Evolutionary conservation across 768 basidiomycete species (phyloP).

Genomic region (Naganishia friedmannii): DNA sequence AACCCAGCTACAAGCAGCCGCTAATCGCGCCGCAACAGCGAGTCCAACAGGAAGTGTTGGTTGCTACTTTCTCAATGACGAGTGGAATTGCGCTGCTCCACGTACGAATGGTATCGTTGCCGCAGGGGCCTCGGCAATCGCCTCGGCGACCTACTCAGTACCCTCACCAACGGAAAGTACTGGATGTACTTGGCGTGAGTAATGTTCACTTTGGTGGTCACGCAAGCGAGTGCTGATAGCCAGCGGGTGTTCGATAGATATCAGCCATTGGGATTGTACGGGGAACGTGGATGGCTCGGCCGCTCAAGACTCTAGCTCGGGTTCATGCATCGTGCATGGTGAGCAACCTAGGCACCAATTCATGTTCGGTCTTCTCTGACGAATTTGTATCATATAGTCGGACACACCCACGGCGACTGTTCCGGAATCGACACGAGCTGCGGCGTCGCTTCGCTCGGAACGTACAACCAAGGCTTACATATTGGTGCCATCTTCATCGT

Average conservation of each 20-base stretch:
- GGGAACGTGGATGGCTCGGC: slow-evolving; percentile 33
- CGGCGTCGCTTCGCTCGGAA: slow-evolving; percentile 3
- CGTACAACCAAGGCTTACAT: slow-evolving; percentile 43
- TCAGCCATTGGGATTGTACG: slow-evolving; percentile 42
- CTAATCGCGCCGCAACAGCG: background rate
- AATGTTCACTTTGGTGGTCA: too few relatives aligned
- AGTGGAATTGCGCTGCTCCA: slow-evolving; percentile 13
- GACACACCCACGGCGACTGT: slow-evolving; percentile 45
- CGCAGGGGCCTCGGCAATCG: slow-evolving; percentile 31
- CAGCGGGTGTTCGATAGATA: background rate
- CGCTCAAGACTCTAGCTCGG: slow-evolving; percentile 21
- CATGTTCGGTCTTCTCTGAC: background rate
- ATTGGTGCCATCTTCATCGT: slow-evolving; percentile 46
- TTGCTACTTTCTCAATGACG: slow-evolving; percentile 1
- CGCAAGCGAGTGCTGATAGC: background rate
- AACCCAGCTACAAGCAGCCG: slow-evolving; percentile 10
- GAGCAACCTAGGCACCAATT: background rate
- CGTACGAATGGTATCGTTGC: slow-evolving; percentile 18
- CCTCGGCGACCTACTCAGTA: background rate
- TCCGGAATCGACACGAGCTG: slow-evolving; percentile 36
- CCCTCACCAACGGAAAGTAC: slow-evolving; percentile 36
- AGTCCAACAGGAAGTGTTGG: slow-evolving; percentile 14
- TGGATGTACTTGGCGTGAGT: slow-evolving; percentile 40
- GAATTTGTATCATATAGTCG: slow-evolving; percentile 15
- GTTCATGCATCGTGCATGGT: slow-evolving; percentile 42